phyloP scores from a whole-genome alignment of 352 stramenopile genomes.

The Elongisporangium prolatum region DNA sequence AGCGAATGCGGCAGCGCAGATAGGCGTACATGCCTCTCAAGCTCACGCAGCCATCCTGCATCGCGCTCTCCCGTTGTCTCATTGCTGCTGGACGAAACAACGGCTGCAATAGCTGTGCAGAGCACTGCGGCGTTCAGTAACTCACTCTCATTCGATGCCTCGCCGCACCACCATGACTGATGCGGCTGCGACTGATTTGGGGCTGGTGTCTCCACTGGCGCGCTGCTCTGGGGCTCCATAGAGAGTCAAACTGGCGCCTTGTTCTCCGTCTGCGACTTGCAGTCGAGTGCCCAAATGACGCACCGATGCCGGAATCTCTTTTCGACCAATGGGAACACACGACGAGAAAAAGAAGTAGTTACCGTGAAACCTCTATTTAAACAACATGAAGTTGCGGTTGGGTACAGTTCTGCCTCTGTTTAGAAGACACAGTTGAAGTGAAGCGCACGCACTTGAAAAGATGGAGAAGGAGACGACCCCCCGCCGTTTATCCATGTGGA shows the following conservation, averaged over 20 bases:
- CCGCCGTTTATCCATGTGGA: not conserved
- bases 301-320: not conserved
- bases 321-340: slow-evolving; percentile 3
- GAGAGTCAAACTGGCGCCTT: not conserved
- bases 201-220: not conserved
- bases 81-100: slow-evolving; percentile 13
- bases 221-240: not conserved
- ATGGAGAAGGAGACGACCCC: not conserved
- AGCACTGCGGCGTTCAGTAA: slow-evolving; percentile 70
- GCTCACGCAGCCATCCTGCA: slow-evolving; percentile 16
- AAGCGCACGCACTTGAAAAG: not conserved
- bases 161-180: slow-evolving; percentile 48
- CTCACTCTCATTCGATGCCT: slow-evolving; percentile 57
- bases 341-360: not conserved
- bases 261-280: slow-evolving; percentile 3
- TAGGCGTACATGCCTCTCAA: slow-evolving; percentile 55
- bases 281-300: slow-evolving; percentile 1
- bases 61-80: slow-evolving; percentile 7
- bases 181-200: not conserved
- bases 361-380: not conserved
- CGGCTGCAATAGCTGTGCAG: slow-evolving; percentile 48
- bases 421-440: not conserved
- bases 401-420: not conserved
- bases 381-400: not conserved
- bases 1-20: slow-evolving; percentile 67